Base-by-base conservation (phyloP, 2,329 filamentous ascomycete genomes). In the Pseudogymnoascus verrucosus region DNA sequence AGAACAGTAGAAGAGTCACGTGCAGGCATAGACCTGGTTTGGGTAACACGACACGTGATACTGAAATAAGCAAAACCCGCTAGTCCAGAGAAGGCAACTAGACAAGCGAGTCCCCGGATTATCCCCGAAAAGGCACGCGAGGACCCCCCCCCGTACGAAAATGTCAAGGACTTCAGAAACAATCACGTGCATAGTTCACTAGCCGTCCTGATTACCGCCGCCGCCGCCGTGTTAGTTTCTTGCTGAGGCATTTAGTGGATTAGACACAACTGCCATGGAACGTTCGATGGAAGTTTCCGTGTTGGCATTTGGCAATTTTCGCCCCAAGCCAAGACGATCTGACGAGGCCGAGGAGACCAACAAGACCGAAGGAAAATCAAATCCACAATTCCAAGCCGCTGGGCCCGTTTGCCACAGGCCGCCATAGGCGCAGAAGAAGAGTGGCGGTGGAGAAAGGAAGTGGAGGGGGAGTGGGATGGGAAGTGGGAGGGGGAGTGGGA, bases 331-430 rank as follows among this genome's bases (percentile, higher is more conserved):
- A 47, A 47, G 42, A 28, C 7, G 42, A 26, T 19, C 40, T 12
- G 42, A 47, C 12, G 26, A 26, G 21, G 3, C 21, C 42, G 42
- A 26, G 21, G n/a, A 47, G 42, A 11, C 16, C 21, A 21, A 23
- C 42, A 23, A 44, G 19, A 23, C 42, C 2, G 42, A n/a, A 16
- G 16, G 42, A 44, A 44, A 44, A 44, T 54, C 65, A 65, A 31
- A 39, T 60, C 36, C 42, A 54, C 42, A 16, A 2, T 34, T 57
- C n/a, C 40, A 34, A 44, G 31, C 23, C 12, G 26, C 44, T 60
- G 16, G 26, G 21, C 31, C 31, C 28, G 7, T 37, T 57, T 47
- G 19, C 21, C 26, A 60, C 34, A 23, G 5, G 28, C 21, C 39
- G 51, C 26, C 14, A 63, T 63, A 63, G 21, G 21, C 42, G 42